phyloP scores from a whole-genome alignment of 163 green algal species.

The Chloromonas sp. region DNA sequence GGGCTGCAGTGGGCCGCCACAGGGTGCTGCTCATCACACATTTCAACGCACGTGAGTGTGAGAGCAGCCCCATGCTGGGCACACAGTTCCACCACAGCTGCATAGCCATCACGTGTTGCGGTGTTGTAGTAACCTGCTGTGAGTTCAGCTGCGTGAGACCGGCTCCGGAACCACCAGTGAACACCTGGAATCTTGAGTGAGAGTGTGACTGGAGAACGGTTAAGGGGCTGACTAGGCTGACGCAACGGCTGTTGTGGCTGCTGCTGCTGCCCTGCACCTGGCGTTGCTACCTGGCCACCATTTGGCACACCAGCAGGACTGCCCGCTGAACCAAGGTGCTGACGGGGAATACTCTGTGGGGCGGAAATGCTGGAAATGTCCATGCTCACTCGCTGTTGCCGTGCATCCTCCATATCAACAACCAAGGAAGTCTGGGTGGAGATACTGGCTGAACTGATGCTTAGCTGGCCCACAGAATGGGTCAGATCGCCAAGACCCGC shows the following conservation, averaged over 20 bases:
- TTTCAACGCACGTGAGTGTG: constrained; percentile 95
- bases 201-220: neutral
- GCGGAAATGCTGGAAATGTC: no score
- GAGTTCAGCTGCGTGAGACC: constrained; percentile 85
- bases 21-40: constrained; percentile 91
- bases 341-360: no score
- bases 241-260: neutral
- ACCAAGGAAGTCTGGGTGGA: no score
- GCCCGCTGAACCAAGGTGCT: no score
- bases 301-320: no score
- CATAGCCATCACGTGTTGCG: constrained; percentile 76
- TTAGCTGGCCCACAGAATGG: no score
- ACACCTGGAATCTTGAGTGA: neutral
- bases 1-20: constrained; percentile 72
- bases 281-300: neutral
- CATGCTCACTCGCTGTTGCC: no score
- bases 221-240: no score
- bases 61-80: constrained; percentile 51
- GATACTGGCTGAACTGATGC: no score
- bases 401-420: no score
- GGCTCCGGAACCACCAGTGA: constrained; percentile 79
- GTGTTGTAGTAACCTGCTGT: constrained; percentile 97
- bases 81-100: constrained; percentile 65
- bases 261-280: neutral
- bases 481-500: no score